phyloP scores from a whole-genome alignment of 352 stramenopile species.

The Phytophthora niederhauseri region DNA sequence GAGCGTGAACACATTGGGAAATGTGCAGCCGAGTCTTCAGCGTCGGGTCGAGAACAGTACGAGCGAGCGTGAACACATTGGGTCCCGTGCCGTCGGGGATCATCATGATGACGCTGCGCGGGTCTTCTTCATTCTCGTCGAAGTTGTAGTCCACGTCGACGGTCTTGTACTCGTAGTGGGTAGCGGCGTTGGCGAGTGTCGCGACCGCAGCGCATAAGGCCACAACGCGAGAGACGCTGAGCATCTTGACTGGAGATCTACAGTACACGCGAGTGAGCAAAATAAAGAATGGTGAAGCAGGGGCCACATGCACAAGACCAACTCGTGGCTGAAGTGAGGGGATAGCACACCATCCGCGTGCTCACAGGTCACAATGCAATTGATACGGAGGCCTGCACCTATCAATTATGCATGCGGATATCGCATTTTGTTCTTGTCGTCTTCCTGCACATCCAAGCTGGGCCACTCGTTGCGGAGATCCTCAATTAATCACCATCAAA shows the following conservation, averaged over 20 bases:
- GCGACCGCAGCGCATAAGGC: conserved; percentile 27
- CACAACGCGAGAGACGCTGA: conserved; percentile 29
- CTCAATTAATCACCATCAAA: neutral
- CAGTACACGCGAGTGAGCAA: conserved; percentile 50
- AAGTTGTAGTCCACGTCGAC: conserved; percentile 64
- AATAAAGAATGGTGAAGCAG: conserved; percentile 4
- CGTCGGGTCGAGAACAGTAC: conserved; percentile 59
- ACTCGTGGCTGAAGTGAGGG: neutral
- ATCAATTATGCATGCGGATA: neutral
- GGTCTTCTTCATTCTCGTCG: conserved; percentile 47
- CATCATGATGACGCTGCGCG: conserved; percentile 76
- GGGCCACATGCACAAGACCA: neutral
- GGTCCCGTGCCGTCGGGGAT: conserved; percentile 70
- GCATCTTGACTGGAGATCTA: conserved; percentile 36
- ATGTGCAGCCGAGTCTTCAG: conserved; percentile 65
- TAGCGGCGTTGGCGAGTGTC: conserved; percentile 31
- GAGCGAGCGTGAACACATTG: conserved; percentile 66
- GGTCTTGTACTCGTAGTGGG: conserved; percentile 66
- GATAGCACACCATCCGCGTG: neutral
- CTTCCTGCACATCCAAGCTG: conserved; percentile 4
- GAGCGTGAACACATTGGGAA: conserved; percentile 66
- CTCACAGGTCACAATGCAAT: neutral
- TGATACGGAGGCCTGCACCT: conserved; percentile 10
- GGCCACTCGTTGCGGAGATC: neutral
- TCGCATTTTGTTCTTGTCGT: neutral